A percentile compares a stretch with the other conserved stretches of the same genome.
These are phyloP conservation scores for Zygoascus biomembranicola DNA, from an alignment of 805 yeast species.

Conservation along the genomic window DNA sequence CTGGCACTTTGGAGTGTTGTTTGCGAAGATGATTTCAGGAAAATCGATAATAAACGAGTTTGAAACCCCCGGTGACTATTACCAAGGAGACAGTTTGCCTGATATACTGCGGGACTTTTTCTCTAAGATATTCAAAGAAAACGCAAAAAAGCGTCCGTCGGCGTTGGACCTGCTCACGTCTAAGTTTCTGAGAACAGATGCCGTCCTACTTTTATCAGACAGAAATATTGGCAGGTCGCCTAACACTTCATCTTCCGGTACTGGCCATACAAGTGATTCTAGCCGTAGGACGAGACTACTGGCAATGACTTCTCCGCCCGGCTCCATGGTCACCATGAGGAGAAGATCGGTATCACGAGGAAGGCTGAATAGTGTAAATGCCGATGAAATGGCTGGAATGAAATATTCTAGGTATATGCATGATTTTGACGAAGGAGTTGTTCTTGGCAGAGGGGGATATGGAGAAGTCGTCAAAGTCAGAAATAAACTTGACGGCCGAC, in stretches of 20 bases:
- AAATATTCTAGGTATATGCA: conserved; percentile 67
- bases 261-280: background rate
- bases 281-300: background rate
- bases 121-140: conserved; percentile 51
- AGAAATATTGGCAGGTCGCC: background rate
- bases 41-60: conserved; percentile 45
- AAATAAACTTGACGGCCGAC: conserved; percentile 86
- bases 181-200: conserved; percentile 61
- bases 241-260: background rate
- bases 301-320: background rate
- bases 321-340: background rate
- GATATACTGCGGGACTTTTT: conserved; percentile 60
- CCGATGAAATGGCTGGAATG: background rate
- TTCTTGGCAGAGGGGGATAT: conserved; percentile 89
- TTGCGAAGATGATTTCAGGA: conserved; percentile 60
- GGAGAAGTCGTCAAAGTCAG: conserved; percentile 98
- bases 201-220: background rate
- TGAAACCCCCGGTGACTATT: conserved; percentile 56
- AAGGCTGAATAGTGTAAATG: background rate
- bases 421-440: conserved; percentile 92
- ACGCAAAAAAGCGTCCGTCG: conserved; percentile 64
- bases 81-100: conserved; percentile 40
- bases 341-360: background rate
- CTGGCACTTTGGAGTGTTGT: conserved; percentile 83
- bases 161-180: conserved; percentile 81